These are phyloP conservation scores for Globisporangium uncinulatum DNA, from an alignment of 352 stramenopile genomes.

Conservation along the genomic window DNA sequence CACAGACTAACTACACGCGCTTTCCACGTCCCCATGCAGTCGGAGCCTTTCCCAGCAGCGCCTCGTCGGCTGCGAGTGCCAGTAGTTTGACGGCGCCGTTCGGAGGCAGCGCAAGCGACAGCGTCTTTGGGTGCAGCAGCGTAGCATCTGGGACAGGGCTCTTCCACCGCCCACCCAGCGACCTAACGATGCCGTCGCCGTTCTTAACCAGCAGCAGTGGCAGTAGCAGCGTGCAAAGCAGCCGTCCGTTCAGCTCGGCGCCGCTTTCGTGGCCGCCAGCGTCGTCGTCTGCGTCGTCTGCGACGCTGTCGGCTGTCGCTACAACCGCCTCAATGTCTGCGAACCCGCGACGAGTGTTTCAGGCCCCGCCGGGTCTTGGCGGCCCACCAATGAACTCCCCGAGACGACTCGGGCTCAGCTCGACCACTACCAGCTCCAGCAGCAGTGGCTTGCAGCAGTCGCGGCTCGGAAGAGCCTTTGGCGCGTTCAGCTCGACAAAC, in stretches of 20 bases:
- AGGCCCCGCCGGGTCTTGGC: constrained; percentile 42
- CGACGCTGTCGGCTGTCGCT: neutral
- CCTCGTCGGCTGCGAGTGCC: neutral
- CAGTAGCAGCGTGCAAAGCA: neutral
- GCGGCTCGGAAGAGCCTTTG: constrained; percentile 1
- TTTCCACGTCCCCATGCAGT: neutral
- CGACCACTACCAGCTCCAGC: neutral
- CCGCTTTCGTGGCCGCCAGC: constrained; percentile 16
- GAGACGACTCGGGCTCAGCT: constrained; percentile 2
- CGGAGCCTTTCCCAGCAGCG: constrained; percentile 7
- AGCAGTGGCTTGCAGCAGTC: constrained; percentile 2
- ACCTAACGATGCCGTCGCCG: constrained; percentile 5
- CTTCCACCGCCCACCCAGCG: neutral
- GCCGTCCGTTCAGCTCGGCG: neutral
- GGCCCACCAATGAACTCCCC: constrained; percentile 9
- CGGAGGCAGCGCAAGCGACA: constrained; percentile 4
- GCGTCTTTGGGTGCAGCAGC: constrained; percentile 22
- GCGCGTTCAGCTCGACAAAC: neutral
- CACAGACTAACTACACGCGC: too few relatives aligned
- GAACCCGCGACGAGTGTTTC: constrained; percentile 34
- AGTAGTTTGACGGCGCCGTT: neutral
- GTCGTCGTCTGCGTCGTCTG: constrained; percentile 10
- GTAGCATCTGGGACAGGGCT: neutral
- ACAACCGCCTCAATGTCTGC: constrained; percentile 9
- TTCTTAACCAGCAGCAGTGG: constrained; percentile 1